Percentiles rank a stretch among this genome's conserved stretches.
Evolutionary conservation across 371 early-diverging fungal genomes (phyloP).

Genomic region (Thermomucor indicae-seudaticae): DNA sequence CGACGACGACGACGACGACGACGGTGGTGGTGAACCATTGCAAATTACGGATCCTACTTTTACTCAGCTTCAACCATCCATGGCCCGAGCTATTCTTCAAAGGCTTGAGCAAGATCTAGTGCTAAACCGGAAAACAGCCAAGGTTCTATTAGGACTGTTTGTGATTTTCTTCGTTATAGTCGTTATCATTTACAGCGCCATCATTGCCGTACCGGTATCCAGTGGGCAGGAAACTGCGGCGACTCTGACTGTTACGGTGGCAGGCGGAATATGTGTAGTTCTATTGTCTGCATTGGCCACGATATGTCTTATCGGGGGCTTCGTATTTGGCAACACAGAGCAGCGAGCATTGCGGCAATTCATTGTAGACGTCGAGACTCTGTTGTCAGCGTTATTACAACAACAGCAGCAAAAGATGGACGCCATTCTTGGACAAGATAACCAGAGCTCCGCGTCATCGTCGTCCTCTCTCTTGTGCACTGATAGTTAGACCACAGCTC

Average conservation of each 20-base stretch:
- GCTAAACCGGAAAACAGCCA: constrained; percentile 10
- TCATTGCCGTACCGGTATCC: constrained; percentile 7
- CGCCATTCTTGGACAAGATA: no score
- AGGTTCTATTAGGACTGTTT: constrained; percentile 9
- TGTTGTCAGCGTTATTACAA: constrained; percentile 7
- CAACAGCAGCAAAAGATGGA: no score
- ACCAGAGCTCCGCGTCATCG: no score
- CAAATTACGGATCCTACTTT: constrained; percentile 16
- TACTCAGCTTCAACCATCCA: constrained; percentile 6
- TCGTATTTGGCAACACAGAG: constrained; percentile 38
- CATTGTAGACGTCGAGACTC: constrained; percentile 18
- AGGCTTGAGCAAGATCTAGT: constrained; percentile 18
- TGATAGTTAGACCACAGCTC: no score
- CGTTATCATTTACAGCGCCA: constrained; percentile 10
- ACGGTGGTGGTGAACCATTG: background rate
- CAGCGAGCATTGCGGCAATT: constrained; percentile 29
- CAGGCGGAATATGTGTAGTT: constrained; percentile 14
- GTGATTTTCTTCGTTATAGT: constrained; percentile 6
- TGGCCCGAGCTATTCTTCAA: constrained; percentile 12
- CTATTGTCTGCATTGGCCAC: constrained; percentile 11
- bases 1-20: background rate
- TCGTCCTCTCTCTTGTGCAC: no score
- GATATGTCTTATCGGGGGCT: constrained; percentile 35
- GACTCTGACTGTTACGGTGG: constrained; percentile 3
- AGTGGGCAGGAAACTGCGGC: background rate